These are phyloP conservation scores for Fusarium oxysporum DNA, from an alignment of 2,329 filamentous ascomycete species.

Conservation along the genomic window DNA sequence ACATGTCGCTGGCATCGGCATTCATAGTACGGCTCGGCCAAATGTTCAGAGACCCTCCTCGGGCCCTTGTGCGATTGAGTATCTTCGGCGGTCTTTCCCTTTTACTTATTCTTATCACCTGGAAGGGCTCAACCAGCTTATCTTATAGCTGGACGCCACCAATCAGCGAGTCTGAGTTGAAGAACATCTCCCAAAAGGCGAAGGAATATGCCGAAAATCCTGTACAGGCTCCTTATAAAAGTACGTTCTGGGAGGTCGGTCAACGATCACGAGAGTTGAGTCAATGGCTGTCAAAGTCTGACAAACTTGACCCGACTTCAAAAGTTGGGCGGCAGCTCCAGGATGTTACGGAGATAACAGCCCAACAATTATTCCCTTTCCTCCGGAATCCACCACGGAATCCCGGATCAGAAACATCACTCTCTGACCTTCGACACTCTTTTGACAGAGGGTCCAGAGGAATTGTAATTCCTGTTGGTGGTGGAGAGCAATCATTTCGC, in stretches of 20 bases:
- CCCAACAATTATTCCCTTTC: slow-evolving; percentile 42
- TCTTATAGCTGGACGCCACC: background rate
- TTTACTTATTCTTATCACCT: background rate
- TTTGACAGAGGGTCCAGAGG: slow-evolving; percentile 33
- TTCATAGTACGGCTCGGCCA: background rate
- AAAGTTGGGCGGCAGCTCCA: background rate
- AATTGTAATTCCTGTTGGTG: slow-evolving; percentile 50
- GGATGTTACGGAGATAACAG: slow-evolving; percentile 10
- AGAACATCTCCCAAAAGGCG: background rate
- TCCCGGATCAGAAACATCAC: slow-evolving; percentile 20
- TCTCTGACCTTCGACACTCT: slow-evolving; percentile 43
- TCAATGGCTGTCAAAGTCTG: slow-evolving; percentile 21
- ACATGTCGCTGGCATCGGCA: slow-evolving; percentile 1
- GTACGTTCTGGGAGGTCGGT: slow-evolving; percentile 48
- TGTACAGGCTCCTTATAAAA: slow-evolving; percentile 44
- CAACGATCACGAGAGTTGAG: slow-evolving; percentile 34
- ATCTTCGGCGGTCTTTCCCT: background rate
- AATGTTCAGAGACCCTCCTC: background rate
- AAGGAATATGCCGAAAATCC: slow-evolving; percentile 38
- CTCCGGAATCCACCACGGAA: slow-evolving; percentile 18
- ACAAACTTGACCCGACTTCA: background rate
- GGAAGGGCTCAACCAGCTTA: background rate
- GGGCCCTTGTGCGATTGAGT: background rate
- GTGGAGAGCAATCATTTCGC: slow-evolving; percentile 40
- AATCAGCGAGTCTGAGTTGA: background rate